Base-by-base conservation (phyloP, 306 rosid genomes). In the Inga leiocalycina region DNA sequence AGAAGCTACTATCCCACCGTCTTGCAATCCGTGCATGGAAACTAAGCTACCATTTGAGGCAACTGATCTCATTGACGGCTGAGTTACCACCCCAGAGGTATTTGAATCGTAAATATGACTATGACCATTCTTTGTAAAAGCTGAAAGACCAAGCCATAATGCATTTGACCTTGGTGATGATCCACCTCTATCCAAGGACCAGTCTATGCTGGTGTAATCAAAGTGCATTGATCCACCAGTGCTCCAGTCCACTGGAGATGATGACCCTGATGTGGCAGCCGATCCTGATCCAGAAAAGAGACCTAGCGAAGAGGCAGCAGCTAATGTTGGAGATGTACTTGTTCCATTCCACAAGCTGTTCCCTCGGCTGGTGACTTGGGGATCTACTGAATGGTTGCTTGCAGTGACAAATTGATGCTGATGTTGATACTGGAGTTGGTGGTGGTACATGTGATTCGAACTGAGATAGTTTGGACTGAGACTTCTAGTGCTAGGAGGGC, bases 231-330 rank as follows among this genome's bases (percentile, higher is more conserved):
- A 88, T 74, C 93, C 90, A 15, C 95, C 97, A 6, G 93, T 93
- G 81, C 84, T 97, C 99, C 99, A 97, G 87, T 94, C 99, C 41
- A 91, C 93, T 0, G 92, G 93, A 81, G 97, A 92, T 37, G 97
- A 83, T 45, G 92, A 88, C 81, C 98, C 97, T 10, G 99, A 90
- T 39, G 96, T 84, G 27, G 89, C 90, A 17, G 92, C 87, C 19
- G 97, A 92, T 24, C 98, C 96, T 81, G 88, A 48, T 71, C 94
- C 95, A 3, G 99, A 92, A 90, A 94, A 97, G n/a, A 97, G 95
- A 44, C 99, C 99, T 0, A 97, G 93, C 49, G 98, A 97, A 44
- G 98, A 86, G 46, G 99, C 97, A 24, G 97, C 92, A 75, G 97
- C 94, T 67, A 97, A 86, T 4, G 91, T 69, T 39, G 97, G 94